phyloP scores from a whole-genome alignment of 2,329 filamentous ascomycete species.

The Acrocalymma vagum region DNA sequence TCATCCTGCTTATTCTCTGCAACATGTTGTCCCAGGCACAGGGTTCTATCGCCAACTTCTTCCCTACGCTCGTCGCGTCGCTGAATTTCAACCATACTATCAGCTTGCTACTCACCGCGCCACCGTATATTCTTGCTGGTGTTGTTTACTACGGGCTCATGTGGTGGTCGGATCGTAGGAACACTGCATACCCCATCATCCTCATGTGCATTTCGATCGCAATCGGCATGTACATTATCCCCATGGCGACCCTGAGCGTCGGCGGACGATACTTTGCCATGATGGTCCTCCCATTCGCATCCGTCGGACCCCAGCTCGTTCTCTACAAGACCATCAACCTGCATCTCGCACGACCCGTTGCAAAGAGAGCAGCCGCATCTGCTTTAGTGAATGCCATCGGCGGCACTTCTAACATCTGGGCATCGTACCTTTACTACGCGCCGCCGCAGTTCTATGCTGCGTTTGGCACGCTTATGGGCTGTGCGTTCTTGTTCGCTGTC shows the following conservation, averaged over 20 bases:
- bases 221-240: constrained; percentile 46
- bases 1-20: constrained; percentile 68
- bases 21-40: constrained; percentile 67
- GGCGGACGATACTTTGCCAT: constrained; percentile 44
- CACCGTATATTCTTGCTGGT: constrained; percentile 63
- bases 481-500: constrained; percentile 22
- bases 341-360: constrained; percentile 27
- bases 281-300: constrained; percentile 31
- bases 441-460: constrained; percentile 31
- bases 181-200: constrained; percentile 51
- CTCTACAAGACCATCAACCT: constrained; percentile 33
- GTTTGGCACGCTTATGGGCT: constrained; percentile 31
- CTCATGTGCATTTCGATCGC: constrained; percentile 48
- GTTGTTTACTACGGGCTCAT: constrained; percentile 56
- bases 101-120: constrained; percentile 64
- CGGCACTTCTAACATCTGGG: constrained; percentile 30
- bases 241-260: constrained; percentile 38
- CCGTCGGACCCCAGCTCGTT: constrained; percentile 28
- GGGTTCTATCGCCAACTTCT: constrained; percentile 58
- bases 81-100: constrained; percentile 63
- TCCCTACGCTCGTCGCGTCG: constrained; percentile 62
- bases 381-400: constrained; percentile 29
- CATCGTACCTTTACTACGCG: constrained; percentile 31
- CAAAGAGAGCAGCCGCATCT: constrained; percentile 29
- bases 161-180: constrained; percentile 53